Evolutionary conservation across 1,284 basidiomycete genomes (phyloP), one percentile per base, ranked within the genome.

Genomic region (Bjerkandera adusta): DNA sequence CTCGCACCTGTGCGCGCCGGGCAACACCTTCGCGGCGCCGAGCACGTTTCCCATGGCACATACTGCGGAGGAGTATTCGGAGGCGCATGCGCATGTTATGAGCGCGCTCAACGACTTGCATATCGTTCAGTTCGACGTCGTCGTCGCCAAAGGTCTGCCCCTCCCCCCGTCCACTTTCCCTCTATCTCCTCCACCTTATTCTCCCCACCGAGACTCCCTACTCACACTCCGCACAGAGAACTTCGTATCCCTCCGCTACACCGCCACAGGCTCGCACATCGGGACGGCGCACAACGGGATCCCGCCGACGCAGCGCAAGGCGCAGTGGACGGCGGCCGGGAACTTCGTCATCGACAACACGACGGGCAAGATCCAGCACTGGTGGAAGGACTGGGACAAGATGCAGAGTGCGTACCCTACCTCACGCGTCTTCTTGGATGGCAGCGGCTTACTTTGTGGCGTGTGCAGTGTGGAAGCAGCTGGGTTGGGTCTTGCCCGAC

Each of bases 301-400:
- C 24, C 27, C 27, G 40, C 29, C 53, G 15, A 54, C 53, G 2
- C 25, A 43, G 10, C 32, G 50, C 8, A 52, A 35, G 36, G 48
- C 51, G 8, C 47, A 52, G 29, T 55, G 53, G 50, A 52, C 53
- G 20, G 53, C 53, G 12, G 53, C 53, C 6, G 50, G 50, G 11
- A 55, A 50, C 43, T 55, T 55, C 42, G 40, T 49, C 15, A 25
- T 51, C 12, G 53, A 55, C 38, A 51, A 52, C 16, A 11, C 46
- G 27, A 50, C 37, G 12, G 53, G 51, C 2, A 18, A 36, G 27
- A 55, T 55, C 35, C 35, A 50, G 43, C 50, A 52, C 24, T 55
- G 50, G 50, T 52, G 50, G 50, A 55, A 52, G 40, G 50, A 52
- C 26, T 52, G 53, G 53, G 53, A 55, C 36, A 55, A 55, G 39